Evolutionary conservation across 2,329 filamentous ascomycete genomes (phyloP), one percentile per base, ranked within the genome.

Genomic region (Metarhizium anisopliae): DNA sequence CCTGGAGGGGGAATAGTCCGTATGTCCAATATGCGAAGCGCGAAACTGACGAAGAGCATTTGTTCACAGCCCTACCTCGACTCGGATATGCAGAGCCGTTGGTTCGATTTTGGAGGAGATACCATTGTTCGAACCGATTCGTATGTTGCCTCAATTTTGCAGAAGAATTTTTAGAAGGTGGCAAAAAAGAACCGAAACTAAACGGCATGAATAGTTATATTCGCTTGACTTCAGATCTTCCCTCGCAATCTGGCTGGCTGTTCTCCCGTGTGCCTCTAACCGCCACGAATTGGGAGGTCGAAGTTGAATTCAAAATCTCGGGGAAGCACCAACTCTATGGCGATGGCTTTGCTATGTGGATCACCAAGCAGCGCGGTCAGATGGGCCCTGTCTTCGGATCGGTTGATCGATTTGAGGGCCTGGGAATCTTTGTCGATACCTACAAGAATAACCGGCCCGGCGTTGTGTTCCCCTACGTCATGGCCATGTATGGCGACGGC

Each of bases 401-500:
- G 62, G 78, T 81, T 35, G 93, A 99, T 74, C 83, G 83, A 61
- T 99, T 97, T 64, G 93, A 99, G 71, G 94, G 94, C 4, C 81
- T 99, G 50, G 94, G 91, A 55, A 81, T 99, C 72, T 97, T 96
- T 77, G 83, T 99, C 75, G 94, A 99, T 70, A 99, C 94, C 49
- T 99, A 99, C 81, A 99, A 99, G 84, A 99, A 99, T 78, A 96
- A 96, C 77, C 85, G 94, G 14, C 93, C 94, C 0, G 94, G 94
- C 47, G 87, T 90, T 47, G 89, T 96, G 50, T 99, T 99, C 74
- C 94, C 94, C 52, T 96, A 96, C 68, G 87, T 99, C 66, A 96
- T 97, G 92, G 93, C 92, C 60, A 97, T 97, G 94, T 79, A 91
- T 63, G 94, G 94, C 58, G 94, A 99, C 70, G 93, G 94, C 59